Conservation (phyloP, 1,284 basidiomycete genomes). For the Trichosporon faecale region DNA sequence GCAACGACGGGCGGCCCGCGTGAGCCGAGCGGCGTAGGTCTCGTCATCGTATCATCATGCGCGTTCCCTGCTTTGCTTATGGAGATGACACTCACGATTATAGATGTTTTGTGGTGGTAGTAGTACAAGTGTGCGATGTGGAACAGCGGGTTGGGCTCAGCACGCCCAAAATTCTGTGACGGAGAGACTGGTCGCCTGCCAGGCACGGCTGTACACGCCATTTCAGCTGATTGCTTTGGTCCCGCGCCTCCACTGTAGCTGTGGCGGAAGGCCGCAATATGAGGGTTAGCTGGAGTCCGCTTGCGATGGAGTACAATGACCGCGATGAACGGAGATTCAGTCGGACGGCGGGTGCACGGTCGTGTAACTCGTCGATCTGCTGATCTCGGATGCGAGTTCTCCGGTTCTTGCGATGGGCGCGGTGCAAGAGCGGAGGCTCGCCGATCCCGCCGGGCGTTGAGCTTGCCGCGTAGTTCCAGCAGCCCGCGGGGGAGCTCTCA, state of each 20-base stretch:
- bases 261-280: neutral
- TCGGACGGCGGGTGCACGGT: neutral
- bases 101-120: neutral
- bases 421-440: neutral
- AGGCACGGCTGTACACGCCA: neutral
- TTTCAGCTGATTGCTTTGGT: neutral
- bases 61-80: constrained; percentile 1
- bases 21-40: constrained; percentile 37
- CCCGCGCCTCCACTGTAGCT: neutral
- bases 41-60: constrained; percentile 51
- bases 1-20: constrained; percentile 1
- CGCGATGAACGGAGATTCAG: neutral
- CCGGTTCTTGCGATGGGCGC: no score
- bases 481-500: no score
- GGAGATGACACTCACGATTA: constrained; percentile 3
- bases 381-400: neutral
- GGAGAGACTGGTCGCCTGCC: neutral
- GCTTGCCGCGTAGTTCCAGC: no score
- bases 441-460: neutral
- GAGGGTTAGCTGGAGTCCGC: neutral
- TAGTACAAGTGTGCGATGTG: constrained; percentile 1
- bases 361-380: neutral
- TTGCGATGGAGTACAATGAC: neutral
- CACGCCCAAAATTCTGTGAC: constrained; percentile 1
- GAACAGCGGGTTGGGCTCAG: neutral